Conservation (phyloP, 2,329 filamentous ascomycete species). For the Aspergillus tamarii region DNA sequence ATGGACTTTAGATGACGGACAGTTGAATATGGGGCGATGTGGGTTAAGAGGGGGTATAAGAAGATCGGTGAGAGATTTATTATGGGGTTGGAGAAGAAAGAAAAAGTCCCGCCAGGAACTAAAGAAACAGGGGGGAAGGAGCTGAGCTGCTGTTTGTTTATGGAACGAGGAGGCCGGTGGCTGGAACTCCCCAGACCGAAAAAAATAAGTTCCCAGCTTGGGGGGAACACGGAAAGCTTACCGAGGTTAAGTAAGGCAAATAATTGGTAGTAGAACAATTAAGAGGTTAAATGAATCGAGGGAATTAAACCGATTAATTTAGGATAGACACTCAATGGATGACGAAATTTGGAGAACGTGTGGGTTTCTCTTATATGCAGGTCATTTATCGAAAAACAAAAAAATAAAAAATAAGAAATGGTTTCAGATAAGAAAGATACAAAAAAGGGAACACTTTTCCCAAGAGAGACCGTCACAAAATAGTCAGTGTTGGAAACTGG, state of each 20-base stretch:
- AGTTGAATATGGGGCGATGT: conserved; percentile 5
- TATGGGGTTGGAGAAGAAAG: conserved; percentile 7
- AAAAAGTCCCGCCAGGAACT: conserved; percentile 13
- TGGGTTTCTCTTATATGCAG: conserved; percentile 3
- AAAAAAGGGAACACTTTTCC: background rate
- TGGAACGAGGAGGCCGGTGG: conserved; percentile 19
- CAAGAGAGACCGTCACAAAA: background rate
- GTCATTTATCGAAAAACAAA: background rate
- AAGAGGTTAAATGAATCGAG: background rate
- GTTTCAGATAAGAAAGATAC: background rate
- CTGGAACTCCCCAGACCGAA: conserved; percentile 10
- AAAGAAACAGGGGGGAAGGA: conserved; percentile 13
- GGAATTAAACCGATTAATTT: background rate
- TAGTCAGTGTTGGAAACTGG: background rate
- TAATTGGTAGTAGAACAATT: background rate
- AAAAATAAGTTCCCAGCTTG: background rate
- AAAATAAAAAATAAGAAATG: too few relatives aligned
- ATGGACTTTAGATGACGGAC: conserved; percentile 1
- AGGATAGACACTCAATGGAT: background rate
- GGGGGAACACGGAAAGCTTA: conserved; percentile 13
- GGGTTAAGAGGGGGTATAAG: conserved; percentile 3
- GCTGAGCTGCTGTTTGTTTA: conserved; percentile 21
- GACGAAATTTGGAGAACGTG: background rate
- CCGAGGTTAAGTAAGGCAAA: conserved; percentile 18
- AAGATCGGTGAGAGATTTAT: background rate